Base-by-base conservation (phyloP, 352 stramenopile species). In the Phytophthora podocarpi region DNA sequence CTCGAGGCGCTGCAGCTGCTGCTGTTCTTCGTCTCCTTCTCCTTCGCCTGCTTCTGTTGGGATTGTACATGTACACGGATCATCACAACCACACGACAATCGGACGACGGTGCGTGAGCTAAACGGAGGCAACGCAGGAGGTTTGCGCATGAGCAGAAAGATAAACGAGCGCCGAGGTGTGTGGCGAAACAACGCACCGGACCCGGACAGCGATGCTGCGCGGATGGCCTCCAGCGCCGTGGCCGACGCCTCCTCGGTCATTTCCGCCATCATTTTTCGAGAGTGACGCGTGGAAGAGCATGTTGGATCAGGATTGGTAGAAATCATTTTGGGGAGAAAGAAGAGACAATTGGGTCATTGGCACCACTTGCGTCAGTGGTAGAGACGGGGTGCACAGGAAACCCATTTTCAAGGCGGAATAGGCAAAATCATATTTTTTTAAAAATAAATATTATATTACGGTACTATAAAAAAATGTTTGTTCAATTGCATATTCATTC, bases 1-100 rank as follows among this genome's bases (percentile, higher is more conserved):
- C 40, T 90, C 82, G 9, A 91, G 71, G 59, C 73, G 76, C 42
- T 82, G 70, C 45, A 79, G 68, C 0, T 64, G 65, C n/a, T n/a
- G n/a, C n/a, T n/a, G n/a, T n/a, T n/a, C n/a, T n/a, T n/a, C n/a
- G n/a, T n/a, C n/a, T n/a, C n/a, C n/a, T n/a, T n/a, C n/a, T n/a
- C n/a, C n/a, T n/a, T n/a, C n/a, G n/a, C n/a, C n/a, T n/a, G n/a
- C n/a, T n/a, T n/a, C n/a, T n/a, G n/a, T n/a, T n/a, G n/a, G n/a
- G n/a, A n/a, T n/a, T n/a, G n/a, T n/a, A n/a, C n/a, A n/a, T n/a
- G n/a, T n/a, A n/a, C n/a, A n/a, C n/a, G n/a, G n/a, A n/a, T n/a
- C n/a, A n/a, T 6, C 36, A 63, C 56, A 71, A 64, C 36, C 9
- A 59, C 24, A 72, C 52, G 34, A 68, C 57, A 67, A 32, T 21